Conservation (phyloP, 495 filamentous ascomycete species). For the Collariella sp. region DNA sequence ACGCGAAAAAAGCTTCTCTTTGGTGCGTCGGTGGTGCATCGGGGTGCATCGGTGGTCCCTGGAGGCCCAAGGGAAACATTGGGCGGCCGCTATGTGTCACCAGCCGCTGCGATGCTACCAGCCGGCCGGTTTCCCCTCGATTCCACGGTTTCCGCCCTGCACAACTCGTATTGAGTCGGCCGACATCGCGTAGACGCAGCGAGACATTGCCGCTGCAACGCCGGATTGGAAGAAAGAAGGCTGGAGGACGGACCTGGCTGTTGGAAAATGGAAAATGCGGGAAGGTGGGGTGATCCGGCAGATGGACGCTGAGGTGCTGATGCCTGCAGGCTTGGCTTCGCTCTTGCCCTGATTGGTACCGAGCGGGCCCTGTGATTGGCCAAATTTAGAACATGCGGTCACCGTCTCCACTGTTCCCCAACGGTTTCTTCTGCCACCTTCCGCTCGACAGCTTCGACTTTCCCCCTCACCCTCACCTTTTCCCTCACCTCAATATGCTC, state of each 20-base stretch:
- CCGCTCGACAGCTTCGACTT: background rate
- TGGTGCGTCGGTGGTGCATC: too few species aligned
- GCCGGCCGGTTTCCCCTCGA: background rate
- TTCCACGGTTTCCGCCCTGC: background rate
- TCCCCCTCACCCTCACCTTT: too few species aligned
- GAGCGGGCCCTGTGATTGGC: background rate
- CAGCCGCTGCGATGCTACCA: background rate
- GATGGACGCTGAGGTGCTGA: background rate
- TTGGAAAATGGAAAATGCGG: background rate
- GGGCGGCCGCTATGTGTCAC: constrained; percentile 1
- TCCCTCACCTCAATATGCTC: too few species aligned
- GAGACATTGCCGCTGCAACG: background rate
- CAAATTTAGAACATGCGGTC: background rate
- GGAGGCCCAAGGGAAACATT: background rate
- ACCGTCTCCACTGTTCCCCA: background rate
- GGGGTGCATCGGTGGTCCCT: background rate
- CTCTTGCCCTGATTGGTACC: constrained; percentile 6
- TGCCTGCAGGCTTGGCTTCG: background rate
- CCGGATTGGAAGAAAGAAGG: background rate
- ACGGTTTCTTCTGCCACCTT: background rate
- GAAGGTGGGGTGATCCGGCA: background rate
- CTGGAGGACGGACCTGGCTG: background rate
- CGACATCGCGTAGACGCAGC: background rate
- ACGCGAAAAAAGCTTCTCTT: too few species aligned
- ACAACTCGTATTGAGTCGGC: constrained; percentile 3